These are phyloP conservation scores for Hemileccinum impolitum DNA, from an alignment of 768 basidiomycete genomes.

Conservation along the genomic window DNA sequence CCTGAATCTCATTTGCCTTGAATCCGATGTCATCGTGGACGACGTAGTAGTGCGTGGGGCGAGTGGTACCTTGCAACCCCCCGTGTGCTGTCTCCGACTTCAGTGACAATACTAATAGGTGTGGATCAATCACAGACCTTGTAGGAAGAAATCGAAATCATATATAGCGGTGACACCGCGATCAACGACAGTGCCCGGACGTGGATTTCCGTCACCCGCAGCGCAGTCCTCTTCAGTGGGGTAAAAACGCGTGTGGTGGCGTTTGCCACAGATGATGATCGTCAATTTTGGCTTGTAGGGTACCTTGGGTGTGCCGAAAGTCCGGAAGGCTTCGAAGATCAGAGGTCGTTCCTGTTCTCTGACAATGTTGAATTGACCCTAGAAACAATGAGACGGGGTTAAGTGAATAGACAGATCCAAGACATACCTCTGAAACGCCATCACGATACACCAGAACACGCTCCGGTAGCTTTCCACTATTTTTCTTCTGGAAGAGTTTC, in stretches of 20 bases:
- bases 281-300: constrained; percentile 47
- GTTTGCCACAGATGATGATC: constrained; percentile 55
- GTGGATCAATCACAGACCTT: constrained; percentile 31
- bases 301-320: constrained; percentile 34
- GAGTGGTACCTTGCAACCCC: constrained; percentile 45
- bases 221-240: constrained; percentile 43
- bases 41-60: constrained; percentile 55
- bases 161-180: constrained; percentile 52
- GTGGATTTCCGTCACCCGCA: constrained; percentile 48
- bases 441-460: constrained; percentile 61
- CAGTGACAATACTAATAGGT: neutral
- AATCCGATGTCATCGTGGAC: constrained; percentile 53
- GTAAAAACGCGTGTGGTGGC: constrained; percentile 57
- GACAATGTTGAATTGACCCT: constrained; percentile 51
- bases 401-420: neutral
- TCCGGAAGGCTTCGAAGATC: constrained; percentile 40
- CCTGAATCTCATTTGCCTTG: constrained; percentile 47
- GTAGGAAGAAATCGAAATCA: constrained; percentile 54
- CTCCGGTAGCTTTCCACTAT: constrained; percentile 36
- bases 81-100: constrained; percentile 34
- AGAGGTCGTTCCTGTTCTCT: constrained; percentile 41
- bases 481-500: constrained; percentile 36
- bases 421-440: constrained; percentile 72
- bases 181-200: constrained; percentile 53
- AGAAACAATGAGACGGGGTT: constrained; percentile 10